Evolutionary conservation across 805 yeast genomes (phyloP).

Genomic region (Kodamaea hsintzibuensis): DNA sequence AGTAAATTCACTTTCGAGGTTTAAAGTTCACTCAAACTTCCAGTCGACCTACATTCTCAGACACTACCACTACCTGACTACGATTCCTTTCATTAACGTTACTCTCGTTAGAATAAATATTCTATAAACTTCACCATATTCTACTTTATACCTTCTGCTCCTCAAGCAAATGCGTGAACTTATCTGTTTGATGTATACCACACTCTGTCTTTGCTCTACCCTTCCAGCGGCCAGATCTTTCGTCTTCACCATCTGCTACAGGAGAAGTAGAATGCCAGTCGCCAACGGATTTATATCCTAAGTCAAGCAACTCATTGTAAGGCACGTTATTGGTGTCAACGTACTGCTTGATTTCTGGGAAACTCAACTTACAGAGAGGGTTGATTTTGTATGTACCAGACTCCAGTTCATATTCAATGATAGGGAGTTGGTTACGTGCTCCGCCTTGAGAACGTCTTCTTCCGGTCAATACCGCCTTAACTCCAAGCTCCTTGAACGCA

Average conservation of each 20-base stretch:
- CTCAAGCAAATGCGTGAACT: conserved; percentile 61
- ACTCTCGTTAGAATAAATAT: neutral
- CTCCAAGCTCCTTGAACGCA: conserved; percentile 71
- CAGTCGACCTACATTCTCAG: no score
- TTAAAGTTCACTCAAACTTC: no score
- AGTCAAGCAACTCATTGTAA: conserved; percentile 77
- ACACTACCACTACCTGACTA: neutral
- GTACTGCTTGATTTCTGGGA: conserved; percentile 67
- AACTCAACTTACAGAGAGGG: conserved; percentile 84
- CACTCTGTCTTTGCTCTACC: conserved; percentile 92
- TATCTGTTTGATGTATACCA: conserved; percentile 84
- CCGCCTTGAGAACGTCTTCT: conserved; percentile 91
- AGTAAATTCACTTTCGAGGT: no score
- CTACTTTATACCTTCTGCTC: conserved; percentile 7
- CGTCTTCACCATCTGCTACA: conserved; percentile 89
- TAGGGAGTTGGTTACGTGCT: conserved; percentile 66
- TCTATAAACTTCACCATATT: neutral
- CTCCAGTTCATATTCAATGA: conserved; percentile 71
- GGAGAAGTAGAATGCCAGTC: conserved; percentile 95
- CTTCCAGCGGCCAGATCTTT: conserved; percentile 96
- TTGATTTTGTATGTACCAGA: conserved; percentile 81
- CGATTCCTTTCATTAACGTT: neutral
- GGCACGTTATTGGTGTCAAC: conserved; percentile 75
- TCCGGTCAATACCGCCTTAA: conserved; percentile 89
- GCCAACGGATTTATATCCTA: conserved; percentile 89